These are phyloP conservation scores for Diatrype stigma DNA, from an alignment of 2,329 filamentous ascomycete species.

Conservation along the genomic window DNA sequence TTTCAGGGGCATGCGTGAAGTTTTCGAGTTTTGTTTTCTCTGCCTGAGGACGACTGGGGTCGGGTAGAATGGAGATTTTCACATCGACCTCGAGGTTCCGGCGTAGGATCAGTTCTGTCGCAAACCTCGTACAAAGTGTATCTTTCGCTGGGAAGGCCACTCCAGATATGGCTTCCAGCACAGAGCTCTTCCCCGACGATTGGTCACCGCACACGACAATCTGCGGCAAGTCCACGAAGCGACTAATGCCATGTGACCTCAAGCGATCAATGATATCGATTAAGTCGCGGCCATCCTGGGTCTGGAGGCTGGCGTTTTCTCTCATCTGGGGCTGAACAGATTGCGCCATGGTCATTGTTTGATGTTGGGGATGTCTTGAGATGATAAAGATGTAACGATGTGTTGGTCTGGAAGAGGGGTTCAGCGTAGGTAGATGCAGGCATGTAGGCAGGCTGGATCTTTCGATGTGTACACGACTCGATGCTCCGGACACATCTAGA, in stretches of 20 bases:
- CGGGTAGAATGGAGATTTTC: constrained; percentile 28
- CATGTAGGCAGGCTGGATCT: too few species aligned
- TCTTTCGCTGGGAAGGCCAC: constrained; percentile 53
- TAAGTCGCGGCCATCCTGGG: constrained; percentile 23
- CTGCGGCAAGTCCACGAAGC: constrained; percentile 32
- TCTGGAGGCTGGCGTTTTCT: too few species aligned
- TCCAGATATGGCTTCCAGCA: constrained; percentile 57
- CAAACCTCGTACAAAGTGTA: constrained; percentile 54
- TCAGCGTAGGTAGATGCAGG: too few species aligned
- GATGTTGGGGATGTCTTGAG: too few species aligned
- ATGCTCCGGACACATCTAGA: too few species aligned
- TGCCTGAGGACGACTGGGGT: constrained; percentile 19
- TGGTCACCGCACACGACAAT: constrained; percentile 55
- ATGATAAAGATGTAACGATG: too few species aligned
- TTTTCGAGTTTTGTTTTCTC: constrained; percentile 18
- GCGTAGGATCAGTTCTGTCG: constrained; percentile 55
- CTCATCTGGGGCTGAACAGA: too few species aligned
- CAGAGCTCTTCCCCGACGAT: constrained; percentile 56
- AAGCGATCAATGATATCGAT: constrained; percentile 31
- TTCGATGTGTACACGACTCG: too few species aligned
- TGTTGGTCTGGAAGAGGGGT: too few species aligned
- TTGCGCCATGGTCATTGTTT: too few species aligned
- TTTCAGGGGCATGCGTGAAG: constrained; percentile 7
- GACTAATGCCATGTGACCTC: constrained; percentile 23
- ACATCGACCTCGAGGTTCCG: constrained; percentile 28